Base-by-base conservation (phyloP, 2,329 filamentous ascomycete species). In the Aspergillus carbonarius region DNA sequence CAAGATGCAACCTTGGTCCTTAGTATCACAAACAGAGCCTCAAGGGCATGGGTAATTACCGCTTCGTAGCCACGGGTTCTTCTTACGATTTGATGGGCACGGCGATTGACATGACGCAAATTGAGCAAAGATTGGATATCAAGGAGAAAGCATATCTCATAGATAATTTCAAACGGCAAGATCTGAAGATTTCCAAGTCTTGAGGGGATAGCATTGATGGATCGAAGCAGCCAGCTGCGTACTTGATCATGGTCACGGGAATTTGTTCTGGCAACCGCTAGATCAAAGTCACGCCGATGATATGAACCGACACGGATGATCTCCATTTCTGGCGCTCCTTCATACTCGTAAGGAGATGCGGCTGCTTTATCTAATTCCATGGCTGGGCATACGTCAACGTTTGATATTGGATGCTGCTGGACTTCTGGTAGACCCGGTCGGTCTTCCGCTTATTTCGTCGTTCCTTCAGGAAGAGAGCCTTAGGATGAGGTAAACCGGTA, bases 1-100 rank as follows among this genome's bases (percentile, higher is more conserved):
- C 44, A 57, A 20, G 20, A 51, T n/a, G 55, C 58, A 23, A 52
- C 17, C 5, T 46, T 57, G 3, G 55, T 60, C 30, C 25, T 54
- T 1, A 54, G 15, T 3, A 50, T 54, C 12, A 50, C 42, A 34
- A 27, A 57, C 15, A 60, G 42, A 2, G 42, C 13, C 18, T 46
- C 42, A 23, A 46, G 20, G 7, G 42, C 42, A n/a, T 46, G 42
- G 6, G 20, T 46, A 8, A 23, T 27, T n/a, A 17, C 23, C 42
- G 12, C 42, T 15, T 23, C 7, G 42, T 46, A 46, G 42, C 12
- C 20, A 23, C 18, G 20, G 10, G 18, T 46, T 4, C 18, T 46
- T 20, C 20, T 27, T 10, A 46, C 42, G 15, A 2, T 8, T n/a
- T 46, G 42, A 2, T 27, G 42, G 6, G 42, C 42, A n/a, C 10